These are phyloP conservation scores for Gossypium gossypioides DNA, from an alignment of 441 rosid species.

Conservation along the genomic window DNA sequence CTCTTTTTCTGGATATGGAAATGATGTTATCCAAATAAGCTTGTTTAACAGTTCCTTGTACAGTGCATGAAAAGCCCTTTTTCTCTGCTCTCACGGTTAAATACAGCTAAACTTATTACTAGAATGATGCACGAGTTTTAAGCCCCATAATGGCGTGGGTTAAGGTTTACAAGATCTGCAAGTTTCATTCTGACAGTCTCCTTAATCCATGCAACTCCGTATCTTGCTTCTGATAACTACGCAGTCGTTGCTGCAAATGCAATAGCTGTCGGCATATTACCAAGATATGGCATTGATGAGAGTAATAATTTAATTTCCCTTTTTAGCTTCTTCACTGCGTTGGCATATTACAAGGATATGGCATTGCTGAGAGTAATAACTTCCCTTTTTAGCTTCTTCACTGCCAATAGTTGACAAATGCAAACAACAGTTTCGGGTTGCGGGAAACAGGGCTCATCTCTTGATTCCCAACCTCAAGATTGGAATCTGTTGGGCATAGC, in stretches of 20 bases:
- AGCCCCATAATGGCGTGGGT: not conserved
- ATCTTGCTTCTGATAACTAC: not conserved
- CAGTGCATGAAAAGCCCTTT: not conserved
- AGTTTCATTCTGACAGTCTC: not conserved
- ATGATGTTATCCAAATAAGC: not conserved
- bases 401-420: not conserved
- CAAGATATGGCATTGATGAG: not conserved
- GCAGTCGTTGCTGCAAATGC: not conserved
- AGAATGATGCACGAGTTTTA: not conserved
- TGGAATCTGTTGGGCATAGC: not conserved
- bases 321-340: not conserved
- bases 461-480: not conserved
- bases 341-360: not conserved
- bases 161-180: not conserved
- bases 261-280: not conserved
- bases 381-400: not conserved
- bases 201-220: not conserved
- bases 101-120: not conserved
- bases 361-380: too few species aligned
- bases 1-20: not conserved
- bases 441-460: not conserved
- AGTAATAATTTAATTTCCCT: not conserved
- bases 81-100: not conserved
- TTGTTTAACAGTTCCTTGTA: not conserved
- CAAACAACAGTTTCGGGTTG: not conserved